Evolutionary conservation across 176 grass and related monocot genomes (phyloP), one percentile per base, ranked within the genome.

Genomic region (Triticum turgidum): DNA sequence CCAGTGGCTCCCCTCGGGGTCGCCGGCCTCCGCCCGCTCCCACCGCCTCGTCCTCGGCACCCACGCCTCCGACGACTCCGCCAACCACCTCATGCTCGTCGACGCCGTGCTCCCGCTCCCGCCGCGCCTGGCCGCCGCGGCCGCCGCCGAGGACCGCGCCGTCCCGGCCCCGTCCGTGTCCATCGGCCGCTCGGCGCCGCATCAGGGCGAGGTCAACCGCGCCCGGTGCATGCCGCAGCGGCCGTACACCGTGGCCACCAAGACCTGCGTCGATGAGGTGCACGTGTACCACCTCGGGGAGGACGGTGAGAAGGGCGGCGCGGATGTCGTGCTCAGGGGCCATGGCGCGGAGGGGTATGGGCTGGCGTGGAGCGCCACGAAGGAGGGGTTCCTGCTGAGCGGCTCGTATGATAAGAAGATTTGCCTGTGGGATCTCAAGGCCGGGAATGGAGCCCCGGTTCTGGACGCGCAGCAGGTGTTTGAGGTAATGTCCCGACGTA

Each of bases 351-450:
- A 99, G 89, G 97, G 97, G 38, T 99, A 99, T 51, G 97, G 97
- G 6, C 83, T 99, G 62, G 91, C 90, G 30, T 99, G 97, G 97
- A 96, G 86, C 69, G 82, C 80, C 0, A 38, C 90, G 49, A 99
- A 88, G 83, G 94, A 96, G 80, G 97, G 97, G 7, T 91, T 72
- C 73, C 77, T 99, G 6, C 78, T 99, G 86, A 99, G 94, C 47
- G 97, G 94, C 22, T 99, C 97, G 7, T 99, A 96, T 44, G 97
- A 99, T 80, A 92, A 90, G 89, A 99, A 94, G 80, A 90, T 99
- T 76, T 99, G 94, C 79, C 65, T 99, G 17, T 99, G 97, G 97
- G 97, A 99, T 90, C 83, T 96, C 25, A 76, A 71, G 11, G 73
- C 75, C 38, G 81, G 52, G 52, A 88, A 67, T 45, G 86, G 85